Conservation (phyloP, 257 asterid genomes). For the Striga asiatica region DNA sequence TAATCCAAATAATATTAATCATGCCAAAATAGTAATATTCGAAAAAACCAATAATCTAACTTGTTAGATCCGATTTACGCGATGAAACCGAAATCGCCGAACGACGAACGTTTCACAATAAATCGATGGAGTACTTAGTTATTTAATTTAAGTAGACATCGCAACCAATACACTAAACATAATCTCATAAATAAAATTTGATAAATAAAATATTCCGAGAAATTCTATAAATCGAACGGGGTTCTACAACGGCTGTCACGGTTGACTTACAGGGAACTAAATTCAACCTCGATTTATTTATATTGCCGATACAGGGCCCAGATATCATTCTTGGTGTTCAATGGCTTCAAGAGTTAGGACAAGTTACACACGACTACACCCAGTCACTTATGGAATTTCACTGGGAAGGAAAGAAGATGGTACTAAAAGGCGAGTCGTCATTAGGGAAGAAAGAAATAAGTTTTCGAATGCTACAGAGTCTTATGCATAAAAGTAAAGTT, state of each 20-base stretch:
- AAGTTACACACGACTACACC: neutral
- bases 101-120: too few species aligned
- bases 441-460: neutral
- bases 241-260: neutral
- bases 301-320: neutral
- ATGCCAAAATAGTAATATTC: too few species aligned
- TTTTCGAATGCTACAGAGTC: neutral
- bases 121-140: too few species aligned
- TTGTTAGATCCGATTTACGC: too few species aligned
- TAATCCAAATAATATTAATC: too few species aligned
- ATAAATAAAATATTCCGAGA: too few species aligned
- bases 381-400: neutral
- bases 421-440: neutral
- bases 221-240: too few species aligned
- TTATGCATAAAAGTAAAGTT: neutral
- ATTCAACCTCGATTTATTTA: neutral
- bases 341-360: neutral
- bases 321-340: neutral
- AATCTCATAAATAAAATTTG: too few species aligned
- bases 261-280: neutral
- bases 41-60: too few species aligned
- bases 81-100: too few species aligned
- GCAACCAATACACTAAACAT: too few species aligned
- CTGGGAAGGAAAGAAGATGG: neutral
- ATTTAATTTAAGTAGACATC: too few species aligned